phyloP scores from a whole-genome alignment of 805 yeast genomes.

The Metschnikowia shivogae region DNA sequence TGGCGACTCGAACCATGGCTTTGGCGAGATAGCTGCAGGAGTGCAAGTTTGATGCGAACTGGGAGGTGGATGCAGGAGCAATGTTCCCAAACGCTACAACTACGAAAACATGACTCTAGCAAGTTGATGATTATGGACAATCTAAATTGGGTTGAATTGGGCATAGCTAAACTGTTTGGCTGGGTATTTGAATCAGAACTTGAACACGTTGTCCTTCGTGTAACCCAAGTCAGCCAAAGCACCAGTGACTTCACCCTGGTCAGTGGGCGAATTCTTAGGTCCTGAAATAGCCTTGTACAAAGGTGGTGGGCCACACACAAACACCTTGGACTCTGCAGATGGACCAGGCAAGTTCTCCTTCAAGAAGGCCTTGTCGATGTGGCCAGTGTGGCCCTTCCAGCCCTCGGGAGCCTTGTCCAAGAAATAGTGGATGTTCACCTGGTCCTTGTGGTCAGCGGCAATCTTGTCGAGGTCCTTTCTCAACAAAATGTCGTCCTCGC shows the following conservation, averaged over 20 bases:
- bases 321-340: slow-evolving; percentile 56
- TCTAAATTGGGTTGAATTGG: too few species aligned
- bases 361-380: slow-evolving; percentile 72
- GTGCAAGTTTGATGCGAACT: too few species aligned
- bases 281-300: slow-evolving; percentile 88
- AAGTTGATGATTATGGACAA: too few species aligned
- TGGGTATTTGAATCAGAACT: slow-evolving; percentile 48
- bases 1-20: slow-evolving; percentile 45
- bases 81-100: too few species aligned
- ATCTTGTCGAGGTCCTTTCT: slow-evolving; percentile 70
- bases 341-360: slow-evolving; percentile 60
- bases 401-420: slow-evolving; percentile 59
- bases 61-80: too few species aligned
- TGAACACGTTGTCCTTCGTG: slow-evolving; percentile 82
- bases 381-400: slow-evolving; percentile 65
- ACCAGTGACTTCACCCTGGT: slow-evolving; percentile 94
- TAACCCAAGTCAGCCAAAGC: slow-evolving; percentile 83
- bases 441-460: slow-evolving; percentile 67
- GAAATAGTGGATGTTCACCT: slow-evolving; percentile 73
- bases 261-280: slow-evolving; percentile 73
- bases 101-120: too few species aligned
- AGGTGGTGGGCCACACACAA: slow-evolving; percentile 95
- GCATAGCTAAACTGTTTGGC: neutral
- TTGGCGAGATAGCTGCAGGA: too few species aligned
- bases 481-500: slow-evolving; percentile 76